Evolutionary conservation across 108 stramenopile species (phyloP).

Genomic region (Cyclotella sp.): DNA sequence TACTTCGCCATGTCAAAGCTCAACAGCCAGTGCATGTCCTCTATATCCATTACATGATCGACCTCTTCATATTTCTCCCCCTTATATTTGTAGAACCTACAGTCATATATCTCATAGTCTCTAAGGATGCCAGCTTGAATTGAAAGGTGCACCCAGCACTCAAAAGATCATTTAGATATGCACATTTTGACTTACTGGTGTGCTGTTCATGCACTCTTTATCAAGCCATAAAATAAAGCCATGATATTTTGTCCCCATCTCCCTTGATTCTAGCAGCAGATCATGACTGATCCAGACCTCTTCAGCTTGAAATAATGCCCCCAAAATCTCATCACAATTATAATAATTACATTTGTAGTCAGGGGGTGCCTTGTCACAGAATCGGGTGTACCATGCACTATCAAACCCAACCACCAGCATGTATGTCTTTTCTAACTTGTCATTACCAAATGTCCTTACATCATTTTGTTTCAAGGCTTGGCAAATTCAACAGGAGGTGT

Average conservation of each 20-base stretch:
- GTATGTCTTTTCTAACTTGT: too few relatives aligned
- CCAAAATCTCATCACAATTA: not conserved
- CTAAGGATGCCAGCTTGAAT: not conserved
- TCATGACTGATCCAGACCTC: not conserved
- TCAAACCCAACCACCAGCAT: too few relatives aligned
- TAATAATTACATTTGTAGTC: not conserved
- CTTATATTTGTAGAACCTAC: too few relatives aligned
- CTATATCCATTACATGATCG: too few relatives aligned
- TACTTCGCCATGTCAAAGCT: too few relatives aligned
- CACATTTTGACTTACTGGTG: not conserved
- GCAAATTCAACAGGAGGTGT: too few relatives aligned
- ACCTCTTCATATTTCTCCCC: too few relatives aligned
- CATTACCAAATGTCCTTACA: too few relatives aligned
- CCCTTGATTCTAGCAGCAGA: not conserved
- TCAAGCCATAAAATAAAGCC: not conserved
- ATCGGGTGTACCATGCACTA: too few relatives aligned
- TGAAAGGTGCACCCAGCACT: not conserved
- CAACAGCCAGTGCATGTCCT: too few relatives aligned
- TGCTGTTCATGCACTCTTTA: not conserved
- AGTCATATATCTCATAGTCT: not conserved
- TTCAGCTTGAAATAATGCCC: not conserved
- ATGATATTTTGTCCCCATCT: not conserved
- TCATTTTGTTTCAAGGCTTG: too few relatives aligned
- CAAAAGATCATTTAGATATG: not conserved
- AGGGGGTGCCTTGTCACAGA: not conserved